Base-by-base conservation (phyloP, 2,329 filamentous ascomycete genomes). In the Ophiostoma tasmaniense region DNA sequence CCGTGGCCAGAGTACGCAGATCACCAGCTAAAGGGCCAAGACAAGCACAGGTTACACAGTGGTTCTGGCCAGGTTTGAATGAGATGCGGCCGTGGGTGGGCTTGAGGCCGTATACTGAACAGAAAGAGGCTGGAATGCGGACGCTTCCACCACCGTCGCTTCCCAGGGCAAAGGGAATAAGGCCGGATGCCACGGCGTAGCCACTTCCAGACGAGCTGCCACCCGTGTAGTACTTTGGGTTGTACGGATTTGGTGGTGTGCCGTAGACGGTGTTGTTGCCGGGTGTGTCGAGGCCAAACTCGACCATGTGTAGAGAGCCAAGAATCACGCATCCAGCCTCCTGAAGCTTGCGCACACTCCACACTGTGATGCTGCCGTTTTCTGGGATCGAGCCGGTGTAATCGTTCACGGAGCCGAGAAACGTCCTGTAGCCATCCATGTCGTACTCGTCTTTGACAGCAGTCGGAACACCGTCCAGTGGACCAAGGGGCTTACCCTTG, bases 371-470 rank as follows among this genome's bases (percentile, higher is more conserved):
- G 25, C 73, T 74, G 25, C 75, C 73, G 17, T 76, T 76, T 1
- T 83, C 75, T 0, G 72, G 69, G 6, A 79, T 78, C 14, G 80
- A 75, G 8, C 81, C 78, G 0, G 83, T 87, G 74, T 87, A 89
- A 74, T 89, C 85, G 71, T 86, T 80, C 42, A 80, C 81, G 11
- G 86, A 87, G 8, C 89, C 89, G 59, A 90, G 81, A 13, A 82
- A 89, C 55, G 86, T 89, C 61, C 82, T 82, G 76, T 94, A 93
- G 0, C 90, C 91, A n/a, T 86, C 85, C 30, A 94, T 78, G 75
- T 92, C 88, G 66, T 90, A 86, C 75, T 93, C 90, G 73, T 93
- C 90, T 78, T 93, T 93, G 66, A 92, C 84, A 0, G 86, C 89
- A 5, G 92, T 85, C 0, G 90, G 90, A 0, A 93, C 84, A 8